These are phyloP conservation scores for Chamaecrista fasciculata DNA, from an alignment of 306 rosid species.

Conservation along the genomic window DNA sequence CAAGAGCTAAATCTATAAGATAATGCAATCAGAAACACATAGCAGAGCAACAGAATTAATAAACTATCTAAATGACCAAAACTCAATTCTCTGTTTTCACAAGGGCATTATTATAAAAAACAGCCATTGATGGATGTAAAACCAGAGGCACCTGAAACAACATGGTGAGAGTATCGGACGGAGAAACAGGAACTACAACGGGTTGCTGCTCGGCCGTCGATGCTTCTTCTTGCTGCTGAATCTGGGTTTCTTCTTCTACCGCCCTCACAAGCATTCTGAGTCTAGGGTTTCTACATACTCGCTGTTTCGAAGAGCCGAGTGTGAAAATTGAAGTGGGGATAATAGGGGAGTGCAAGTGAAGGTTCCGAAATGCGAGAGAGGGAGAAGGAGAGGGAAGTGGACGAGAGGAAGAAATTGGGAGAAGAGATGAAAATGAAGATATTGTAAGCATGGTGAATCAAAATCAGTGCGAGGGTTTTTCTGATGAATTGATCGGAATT, in stretches of 20 bases:
- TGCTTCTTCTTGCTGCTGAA: constrained; percentile 33
- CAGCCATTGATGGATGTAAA: not conserved
- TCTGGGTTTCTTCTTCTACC: constrained; percentile 37
- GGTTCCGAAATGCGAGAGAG: constrained; percentile 26
- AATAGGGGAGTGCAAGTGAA: not conserved
- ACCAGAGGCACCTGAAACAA: constrained; percentile 52
- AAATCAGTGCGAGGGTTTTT: not conserved
- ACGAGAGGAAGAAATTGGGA: not conserved
- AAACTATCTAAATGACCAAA: not conserved
- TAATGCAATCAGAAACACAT: not conserved
- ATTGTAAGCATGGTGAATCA: constrained; percentile 39
- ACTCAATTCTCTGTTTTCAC: not conserved
- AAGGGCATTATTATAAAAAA: constrained; percentile 7
- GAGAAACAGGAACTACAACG: constrained; percentile 60
- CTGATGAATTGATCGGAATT: not conserved
- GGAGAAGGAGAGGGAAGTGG: not conserved
- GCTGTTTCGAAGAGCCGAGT: constrained; percentile 9
- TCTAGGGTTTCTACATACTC: constrained; percentile 9
- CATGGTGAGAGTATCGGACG: constrained; percentile 66
- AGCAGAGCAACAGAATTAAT: not conserved
- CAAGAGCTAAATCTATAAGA: no score
- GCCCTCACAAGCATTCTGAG: constrained; percentile 33
- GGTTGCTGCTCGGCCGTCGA: constrained; percentile 29
- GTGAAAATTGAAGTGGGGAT: constrained; percentile 18
- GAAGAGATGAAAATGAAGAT: constrained; percentile 36